A percentile compares a stretch with the other conserved stretches of the same genome.
Conservation (phyloP, 192 early-diverging fungal species). For the Coemansia sp. region DNA sequence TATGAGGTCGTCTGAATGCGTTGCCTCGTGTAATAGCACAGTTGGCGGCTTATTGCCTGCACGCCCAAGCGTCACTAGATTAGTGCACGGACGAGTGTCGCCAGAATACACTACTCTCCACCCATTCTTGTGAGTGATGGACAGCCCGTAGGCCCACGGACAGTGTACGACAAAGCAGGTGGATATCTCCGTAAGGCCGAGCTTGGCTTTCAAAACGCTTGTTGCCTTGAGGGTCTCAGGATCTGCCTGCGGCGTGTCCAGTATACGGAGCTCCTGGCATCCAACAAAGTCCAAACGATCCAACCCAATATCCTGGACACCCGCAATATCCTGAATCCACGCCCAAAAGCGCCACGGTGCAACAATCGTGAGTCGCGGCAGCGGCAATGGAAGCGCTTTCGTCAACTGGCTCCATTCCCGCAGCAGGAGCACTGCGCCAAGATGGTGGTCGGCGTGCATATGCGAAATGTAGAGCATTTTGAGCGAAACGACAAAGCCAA, state of each 20-base stretch:
- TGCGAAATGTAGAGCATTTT: constrained; percentile 88
- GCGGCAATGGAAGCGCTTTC: background rate
- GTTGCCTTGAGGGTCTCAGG: constrained; percentile 5
- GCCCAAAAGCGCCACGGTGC: constrained; percentile 51
- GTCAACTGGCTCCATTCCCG: constrained; percentile 67
- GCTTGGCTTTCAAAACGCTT: constrained; percentile 13
- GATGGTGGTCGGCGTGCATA: constrained; percentile 97
- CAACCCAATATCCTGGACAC: constrained; percentile 51
- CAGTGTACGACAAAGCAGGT: constrained; percentile 83
- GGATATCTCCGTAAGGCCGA: constrained; percentile 61
- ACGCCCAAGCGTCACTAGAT: constrained; percentile 69
- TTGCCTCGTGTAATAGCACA: constrained; percentile 91
- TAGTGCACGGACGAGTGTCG: constrained; percentile 84
- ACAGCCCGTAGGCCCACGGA: constrained; percentile 76
- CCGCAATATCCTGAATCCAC: constrained; percentile 52
- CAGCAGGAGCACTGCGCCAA: constrained; percentile 79
- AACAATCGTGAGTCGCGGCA: constrained; percentile 46
- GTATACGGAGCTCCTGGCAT: constrained; percentile 34
- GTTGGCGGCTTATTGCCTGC: constrained; percentile 57
- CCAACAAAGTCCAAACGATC: constrained; percentile 48
- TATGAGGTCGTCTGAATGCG: constrained; percentile 71
- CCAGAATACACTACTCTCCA: constrained; percentile 90
- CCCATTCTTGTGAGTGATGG: constrained; percentile 66
- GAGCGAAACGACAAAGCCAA: constrained; percentile 60
- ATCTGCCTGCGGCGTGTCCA: background rate